Percentiles rank a stretch among this genome's conserved stretches.
phyloP scores from a whole-genome alignment of 495 filamentous ascomycete genomes.

The Podospora bellae-mahoneyi region DNA sequence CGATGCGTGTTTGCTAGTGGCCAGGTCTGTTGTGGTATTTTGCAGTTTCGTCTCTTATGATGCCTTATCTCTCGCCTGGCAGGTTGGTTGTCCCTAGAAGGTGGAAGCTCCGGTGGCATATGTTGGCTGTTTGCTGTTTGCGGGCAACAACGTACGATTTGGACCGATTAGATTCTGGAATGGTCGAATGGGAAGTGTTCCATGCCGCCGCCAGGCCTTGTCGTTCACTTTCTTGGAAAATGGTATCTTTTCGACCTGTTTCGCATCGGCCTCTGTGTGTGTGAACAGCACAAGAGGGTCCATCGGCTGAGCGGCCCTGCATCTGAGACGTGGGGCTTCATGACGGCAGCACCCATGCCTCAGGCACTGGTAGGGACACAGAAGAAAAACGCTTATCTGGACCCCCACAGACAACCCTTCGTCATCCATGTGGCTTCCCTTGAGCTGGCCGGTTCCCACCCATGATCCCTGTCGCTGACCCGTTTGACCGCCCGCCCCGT shows the following conservation, averaged over 20 bases:
- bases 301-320: constrained; percentile 24
- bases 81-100: background rate
- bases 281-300: background rate
- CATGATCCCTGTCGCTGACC: constrained; percentile 25
- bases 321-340: constrained; percentile 9
- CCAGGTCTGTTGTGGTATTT: background rate
- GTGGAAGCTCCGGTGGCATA: background rate
- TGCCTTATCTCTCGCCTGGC: background rate
- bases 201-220: background rate
- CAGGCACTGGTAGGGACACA: constrained; percentile 14
- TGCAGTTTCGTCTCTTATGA: background rate
- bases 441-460: constrained; percentile 21
- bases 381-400: constrained; percentile 33
- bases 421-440: constrained; percentile 33
- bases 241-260: background rate
- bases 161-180: background rate
- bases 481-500: constrained; percentile 25
- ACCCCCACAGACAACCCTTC: constrained; percentile 31
- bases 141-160: background rate
- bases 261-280: background rate
- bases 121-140: background rate
- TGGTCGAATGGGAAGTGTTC: constrained; percentile 19
- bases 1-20: background rate
- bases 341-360: background rate
- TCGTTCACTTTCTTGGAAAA: background rate